These are phyloP conservation scores for Cichorium intybus DNA, from an alignment of 140 eudicot genomes.

Conservation along the genomic window DNA sequence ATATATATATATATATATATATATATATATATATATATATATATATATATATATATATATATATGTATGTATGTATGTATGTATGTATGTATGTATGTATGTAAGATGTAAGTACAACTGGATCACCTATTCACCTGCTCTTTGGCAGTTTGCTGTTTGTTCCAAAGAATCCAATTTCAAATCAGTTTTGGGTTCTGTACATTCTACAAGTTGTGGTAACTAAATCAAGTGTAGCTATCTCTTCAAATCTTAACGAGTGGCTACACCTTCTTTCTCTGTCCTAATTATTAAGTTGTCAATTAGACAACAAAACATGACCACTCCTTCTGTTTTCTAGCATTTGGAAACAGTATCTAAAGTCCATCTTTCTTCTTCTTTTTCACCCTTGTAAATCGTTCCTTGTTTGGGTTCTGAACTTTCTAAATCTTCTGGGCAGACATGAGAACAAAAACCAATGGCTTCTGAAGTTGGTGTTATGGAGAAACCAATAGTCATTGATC, in stretches of 20 bases:
- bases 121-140: too few species aligned
- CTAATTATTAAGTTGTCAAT: slow-evolving; percentile 41
- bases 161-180: too few species aligned
- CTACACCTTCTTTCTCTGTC: slow-evolving; percentile 38
- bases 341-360: slow-evolving; percentile 59
- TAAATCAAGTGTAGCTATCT: slow-evolving; percentile 25
- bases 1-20: too few species aligned
- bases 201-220: background rate
- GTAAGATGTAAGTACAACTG: background rate
- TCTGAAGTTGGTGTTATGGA: slow-evolving; percentile 34
- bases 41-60: too few species aligned
- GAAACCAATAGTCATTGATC: slow-evolving; percentile 30
- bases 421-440: slow-evolving; percentile 21
- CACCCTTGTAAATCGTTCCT: slow-evolving; percentile 24
- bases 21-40: too few species aligned
- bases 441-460: slow-evolving; percentile 31
- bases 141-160: too few species aligned
- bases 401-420: slow-evolving; percentile 9
- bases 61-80: too few species aligned
- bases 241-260: slow-evolving; percentile 53
- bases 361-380: slow-evolving; percentile 25
- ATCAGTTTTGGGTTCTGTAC: background rate
- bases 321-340: slow-evolving; percentile 66
- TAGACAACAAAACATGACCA: slow-evolving; percentile 53
- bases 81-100: too few species aligned